Conservation (phyloP, 2,329 filamentous ascomycete species). For the Sordariomycetes sp. region DNA sequence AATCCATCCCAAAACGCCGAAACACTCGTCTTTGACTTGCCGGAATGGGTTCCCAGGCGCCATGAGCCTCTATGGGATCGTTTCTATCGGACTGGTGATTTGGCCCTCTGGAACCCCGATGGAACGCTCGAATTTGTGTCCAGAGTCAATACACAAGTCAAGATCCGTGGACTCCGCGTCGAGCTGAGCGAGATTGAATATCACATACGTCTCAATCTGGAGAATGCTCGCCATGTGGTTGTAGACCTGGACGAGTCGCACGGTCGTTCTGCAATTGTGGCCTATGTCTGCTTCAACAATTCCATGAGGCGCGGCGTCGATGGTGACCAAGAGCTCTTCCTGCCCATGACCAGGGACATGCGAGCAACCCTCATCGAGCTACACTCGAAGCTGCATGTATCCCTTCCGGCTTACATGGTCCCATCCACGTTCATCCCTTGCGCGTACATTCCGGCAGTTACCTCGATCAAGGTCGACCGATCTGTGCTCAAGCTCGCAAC, state of each 20-base stretch:
- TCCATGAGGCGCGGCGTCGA: too few species aligned
- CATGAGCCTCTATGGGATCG: too few species aligned
- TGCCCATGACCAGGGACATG: neutral
- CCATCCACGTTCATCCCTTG: constrained; percentile 5
- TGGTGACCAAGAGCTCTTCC: neutral
- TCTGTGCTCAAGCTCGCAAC: too few species aligned
- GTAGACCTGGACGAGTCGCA: neutral
- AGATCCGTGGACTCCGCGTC: constrained; percentile 3
- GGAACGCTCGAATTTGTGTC: constrained; percentile 34
- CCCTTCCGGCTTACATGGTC: constrained; percentile 8
- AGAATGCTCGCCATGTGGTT: neutral
- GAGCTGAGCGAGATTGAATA: constrained; percentile 4
- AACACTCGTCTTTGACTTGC: constrained; percentile 19
- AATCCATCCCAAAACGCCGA: constrained; percentile 11
- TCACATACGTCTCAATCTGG: neutral
- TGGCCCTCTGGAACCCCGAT: constrained; percentile 30
- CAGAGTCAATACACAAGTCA: constrained; percentile 23
- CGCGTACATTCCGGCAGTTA: constrained; percentile 6
- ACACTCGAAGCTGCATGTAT: neutral
- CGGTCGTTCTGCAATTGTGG: neutral
- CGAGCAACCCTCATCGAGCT: neutral
- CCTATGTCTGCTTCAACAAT: constrained; percentile 1
- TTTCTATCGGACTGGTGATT: constrained; percentile 38
- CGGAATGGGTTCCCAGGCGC: constrained; percentile 5
- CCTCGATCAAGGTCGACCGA: constrained; percentile 7